Evolutionary conservation across 2,329 filamentous ascomycete species (phyloP), one percentile per base, ranked within the genome.

Genomic region (Diaporthe citrichinensis): DNA sequence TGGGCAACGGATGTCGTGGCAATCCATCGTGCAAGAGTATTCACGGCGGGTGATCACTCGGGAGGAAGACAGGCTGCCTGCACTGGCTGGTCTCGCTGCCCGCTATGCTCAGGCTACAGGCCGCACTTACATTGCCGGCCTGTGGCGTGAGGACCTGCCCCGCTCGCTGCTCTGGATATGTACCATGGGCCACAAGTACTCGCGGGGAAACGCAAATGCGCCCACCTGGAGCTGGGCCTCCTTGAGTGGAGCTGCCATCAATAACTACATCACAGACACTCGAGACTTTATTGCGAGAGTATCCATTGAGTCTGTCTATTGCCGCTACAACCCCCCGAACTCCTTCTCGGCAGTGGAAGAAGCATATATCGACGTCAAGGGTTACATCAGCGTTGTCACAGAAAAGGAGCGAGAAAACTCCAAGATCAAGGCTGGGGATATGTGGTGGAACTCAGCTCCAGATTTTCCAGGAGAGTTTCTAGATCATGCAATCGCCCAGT

Each of bases 181-280:
- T n/a, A n/a, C n/a, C n/a, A n/a, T n/a, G n/a, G n/a, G n/a, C n/a
- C n/a, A n/a, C n/a, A n/a, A n/a, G n/a, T n/a, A n/a, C n/a, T n/a
- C n/a, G n/a, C n/a, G n/a, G n/a, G n/a, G n/a, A n/a, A n/a, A n/a
- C n/a, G n/a, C n/a, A n/a, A 0, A 2, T 17, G 34, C 34, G 2
- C 62, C 62, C 6, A 53, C 62, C 20, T 68, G 62, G 62, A 51
- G 28, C n/a, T 68, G 62, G 62, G 62, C 62, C 28, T 65, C 59
- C 0, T 7, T 46, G 3, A 17, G 20, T 12, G n/a, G n/a, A n/a
- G n/a, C n/a, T n/a, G n/a, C n/a, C n/a, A n/a, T n/a, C n/a, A n/a
- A n/a, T n/a, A n/a, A n/a, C n/a, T n/a, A n/a, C n/a, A n/a, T n/a
- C n/a, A n/a, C n/a, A n/a, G n/a, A n/a, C n/a, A n/a, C n/a, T n/a